These are phyloP conservation scores for Erodium moschatum DNA, from an alignment of 441 rosid genomes.

Conservation along the genomic window DNA sequence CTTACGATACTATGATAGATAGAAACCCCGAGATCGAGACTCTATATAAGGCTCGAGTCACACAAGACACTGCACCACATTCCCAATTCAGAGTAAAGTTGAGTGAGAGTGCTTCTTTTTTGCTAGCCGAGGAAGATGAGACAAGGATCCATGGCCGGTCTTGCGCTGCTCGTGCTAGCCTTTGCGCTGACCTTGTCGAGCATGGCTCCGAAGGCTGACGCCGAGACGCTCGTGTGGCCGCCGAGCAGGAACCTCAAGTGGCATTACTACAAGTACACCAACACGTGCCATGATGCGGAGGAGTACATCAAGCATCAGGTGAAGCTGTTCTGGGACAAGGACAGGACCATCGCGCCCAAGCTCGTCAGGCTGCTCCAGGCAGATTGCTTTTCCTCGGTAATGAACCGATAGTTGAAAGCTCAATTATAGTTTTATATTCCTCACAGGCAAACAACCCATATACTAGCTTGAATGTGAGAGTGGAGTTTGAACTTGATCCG, in stretches of 20 bases:
- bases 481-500: too few species aligned
- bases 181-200: constrained; percentile 19
- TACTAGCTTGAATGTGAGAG: too few species aligned
- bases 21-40: neutral
- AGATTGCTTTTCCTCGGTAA: too few species aligned
- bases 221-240: constrained; percentile 24
- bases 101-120: neutral
- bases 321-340: constrained; percentile 27
- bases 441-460: too few species aligned
- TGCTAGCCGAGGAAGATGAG: neutral
- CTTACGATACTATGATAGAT: neutral
- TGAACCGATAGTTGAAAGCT: too few species aligned
- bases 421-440: too few species aligned
- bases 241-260: constrained; percentile 32
- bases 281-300: constrained; percentile 50
- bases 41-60: neutral
- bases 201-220: constrained; percentile 26
- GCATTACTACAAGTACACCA: constrained; percentile 48
- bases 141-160: constrained; percentile 11
- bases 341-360: constrained; percentile 47
- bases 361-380: constrained; percentile 65
- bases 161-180: constrained; percentile 9
- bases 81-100: neutral
- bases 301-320: constrained; percentile 45
- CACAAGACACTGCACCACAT: constrained; percentile 18